phyloP scores from a whole-genome alignment of 306 rosid genomes.

The Corylus americana region DNA sequence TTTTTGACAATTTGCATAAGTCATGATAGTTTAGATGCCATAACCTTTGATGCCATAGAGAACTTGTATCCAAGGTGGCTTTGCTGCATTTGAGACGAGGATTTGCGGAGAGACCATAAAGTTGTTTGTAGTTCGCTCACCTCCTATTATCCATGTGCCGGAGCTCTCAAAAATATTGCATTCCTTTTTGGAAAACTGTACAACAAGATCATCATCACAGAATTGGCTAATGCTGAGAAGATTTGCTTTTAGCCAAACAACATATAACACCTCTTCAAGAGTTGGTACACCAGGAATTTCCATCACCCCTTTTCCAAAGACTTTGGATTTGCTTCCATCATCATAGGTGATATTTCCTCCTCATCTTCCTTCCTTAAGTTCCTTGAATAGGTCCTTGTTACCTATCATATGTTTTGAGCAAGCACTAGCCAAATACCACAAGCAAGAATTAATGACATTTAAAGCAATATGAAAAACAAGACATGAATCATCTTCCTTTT shows the following conservation, averaged over 20 bases:
- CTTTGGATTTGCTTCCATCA: background rate
- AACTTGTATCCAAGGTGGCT: too few relatives aligned
- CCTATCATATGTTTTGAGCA: background rate
- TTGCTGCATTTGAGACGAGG: too few relatives aligned
- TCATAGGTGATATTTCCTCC: background rate
- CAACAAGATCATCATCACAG: background rate
- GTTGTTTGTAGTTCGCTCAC: too few relatives aligned
- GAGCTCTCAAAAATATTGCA: background rate
- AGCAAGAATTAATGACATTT: background rate
- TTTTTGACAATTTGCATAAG: too few relatives aligned
- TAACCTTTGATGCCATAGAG: too few relatives aligned
- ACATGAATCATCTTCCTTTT: background rate
- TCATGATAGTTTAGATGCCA: too few relatives aligned
- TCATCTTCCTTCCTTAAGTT: background rate
- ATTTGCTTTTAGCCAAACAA: background rate
- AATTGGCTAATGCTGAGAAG: background rate
- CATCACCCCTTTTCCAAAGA: background rate
- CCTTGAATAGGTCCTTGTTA: background rate
- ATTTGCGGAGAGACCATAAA: too few relatives aligned
- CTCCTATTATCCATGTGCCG: background rate
- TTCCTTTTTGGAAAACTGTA: background rate
- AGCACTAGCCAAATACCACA: background rate
- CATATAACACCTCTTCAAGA: background rate
- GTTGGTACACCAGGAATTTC: background rate
- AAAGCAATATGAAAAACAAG: background rate